Conservation (phyloP, 257 asterid genomes). For the Eustoma russellianum region DNA sequence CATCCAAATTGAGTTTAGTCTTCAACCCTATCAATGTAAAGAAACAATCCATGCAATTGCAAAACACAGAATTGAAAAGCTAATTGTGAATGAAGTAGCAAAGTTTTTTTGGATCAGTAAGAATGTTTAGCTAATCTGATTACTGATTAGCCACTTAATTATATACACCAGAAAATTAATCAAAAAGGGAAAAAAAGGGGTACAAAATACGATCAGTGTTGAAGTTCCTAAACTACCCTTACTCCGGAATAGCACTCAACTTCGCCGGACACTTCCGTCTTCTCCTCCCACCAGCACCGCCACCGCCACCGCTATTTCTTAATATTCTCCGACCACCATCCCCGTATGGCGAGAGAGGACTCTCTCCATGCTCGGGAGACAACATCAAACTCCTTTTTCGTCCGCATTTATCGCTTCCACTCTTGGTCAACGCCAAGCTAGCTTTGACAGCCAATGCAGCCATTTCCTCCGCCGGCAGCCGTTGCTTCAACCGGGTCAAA, state of each 20-base stretch:
- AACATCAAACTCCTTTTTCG: constrained; percentile 25
- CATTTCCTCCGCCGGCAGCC: constrained; percentile 82
- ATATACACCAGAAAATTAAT: no score
- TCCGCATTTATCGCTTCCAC: constrained; percentile 48
- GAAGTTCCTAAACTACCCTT: constrained; percentile 27
- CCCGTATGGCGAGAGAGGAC: constrained; percentile 18
- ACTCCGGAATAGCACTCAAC: constrained; percentile 74
- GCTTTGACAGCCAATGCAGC: constrained; percentile 99
- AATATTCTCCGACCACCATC: constrained; percentile 19
- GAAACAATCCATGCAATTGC: no score
- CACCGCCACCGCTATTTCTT: constrained; percentile 7
- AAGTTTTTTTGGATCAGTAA: no score
- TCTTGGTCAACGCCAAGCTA: constrained; percentile 60
- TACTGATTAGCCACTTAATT: no score
- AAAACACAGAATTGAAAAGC: no score
- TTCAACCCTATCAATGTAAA: no score
- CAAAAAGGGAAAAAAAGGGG: no score
- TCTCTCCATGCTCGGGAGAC: constrained; percentile 18
- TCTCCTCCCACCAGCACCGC: constrained; percentile 23
- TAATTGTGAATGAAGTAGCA: no score
- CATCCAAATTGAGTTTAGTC: no score
- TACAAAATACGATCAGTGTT: no score
- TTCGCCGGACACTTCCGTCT: constrained; percentile 39
- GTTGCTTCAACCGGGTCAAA: constrained; percentile 39
- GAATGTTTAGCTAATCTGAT: no score